Conservation (phyloP, 805 yeast species). For the Kodamaea kakaduensis region DNA sequence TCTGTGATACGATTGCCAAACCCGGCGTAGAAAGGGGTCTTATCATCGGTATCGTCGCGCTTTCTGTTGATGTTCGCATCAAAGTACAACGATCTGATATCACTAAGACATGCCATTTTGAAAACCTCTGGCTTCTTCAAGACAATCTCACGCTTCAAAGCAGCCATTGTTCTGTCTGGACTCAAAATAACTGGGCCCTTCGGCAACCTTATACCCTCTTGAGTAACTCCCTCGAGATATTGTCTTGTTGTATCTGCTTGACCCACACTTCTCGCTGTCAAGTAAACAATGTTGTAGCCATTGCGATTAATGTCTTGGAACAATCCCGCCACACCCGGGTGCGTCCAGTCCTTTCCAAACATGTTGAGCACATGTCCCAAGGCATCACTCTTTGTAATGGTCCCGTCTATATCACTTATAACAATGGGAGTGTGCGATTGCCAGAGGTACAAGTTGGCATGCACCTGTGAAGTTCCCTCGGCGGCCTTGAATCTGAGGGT, state of each 20-base stretch:
- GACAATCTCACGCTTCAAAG: conserved; percentile 85
- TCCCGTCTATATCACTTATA: conserved; percentile 96
- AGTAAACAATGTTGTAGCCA: conserved; percentile 89
- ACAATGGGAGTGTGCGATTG: conserved; percentile 81
- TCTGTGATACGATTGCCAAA: conserved; percentile 96
- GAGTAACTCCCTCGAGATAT: conserved; percentile 73
- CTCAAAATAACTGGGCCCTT: conserved; percentile 90
- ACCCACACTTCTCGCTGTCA: conserved; percentile 94
- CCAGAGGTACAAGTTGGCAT: conserved; percentile 80
- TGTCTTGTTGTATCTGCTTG: conserved; percentile 90
- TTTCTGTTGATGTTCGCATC: conserved; percentile 11
- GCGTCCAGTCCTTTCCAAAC: conserved; percentile 98
- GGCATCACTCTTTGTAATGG: conserved; percentile 96
- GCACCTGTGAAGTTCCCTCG: conserved; percentile 74
- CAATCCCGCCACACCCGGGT: conserved; percentile 87
- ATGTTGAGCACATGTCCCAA: conserved; percentile 91
- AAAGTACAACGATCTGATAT: conserved; percentile 69
- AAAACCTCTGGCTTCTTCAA: conserved; percentile 96
- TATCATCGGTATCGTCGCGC: conserved; percentile 32
- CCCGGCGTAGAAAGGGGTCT: conserved; percentile 93
- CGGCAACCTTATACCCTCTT: conserved; percentile 66
- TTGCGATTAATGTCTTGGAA: conserved; percentile 82
- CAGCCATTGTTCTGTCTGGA: conserved; percentile 96
- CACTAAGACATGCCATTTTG: conserved; percentile 94
- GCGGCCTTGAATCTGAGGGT: conserved; percentile 74